phyloP scores from a whole-genome alignment of 345 rosid genomes.

The Hirschfeldia incana region DNA sequence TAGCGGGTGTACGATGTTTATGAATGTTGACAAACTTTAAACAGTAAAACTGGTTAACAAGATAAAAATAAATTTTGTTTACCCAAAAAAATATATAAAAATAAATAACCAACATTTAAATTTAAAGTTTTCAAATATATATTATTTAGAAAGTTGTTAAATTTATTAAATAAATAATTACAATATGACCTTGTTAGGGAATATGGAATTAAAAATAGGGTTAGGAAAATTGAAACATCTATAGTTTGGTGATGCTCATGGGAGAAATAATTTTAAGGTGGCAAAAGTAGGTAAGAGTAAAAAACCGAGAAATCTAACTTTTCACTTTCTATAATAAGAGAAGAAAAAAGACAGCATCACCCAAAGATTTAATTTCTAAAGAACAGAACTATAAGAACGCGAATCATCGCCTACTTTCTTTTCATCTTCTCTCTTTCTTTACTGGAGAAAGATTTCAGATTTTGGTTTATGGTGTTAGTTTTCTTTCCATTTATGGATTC shows the following conservation, averaged over 20 bases:
- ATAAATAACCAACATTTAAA: not conserved
- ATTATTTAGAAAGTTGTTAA: not conserved
- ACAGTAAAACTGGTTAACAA: not conserved
- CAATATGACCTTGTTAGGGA: not conserved
- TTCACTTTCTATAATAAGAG: not conserved
- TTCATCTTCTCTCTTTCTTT: not conserved
- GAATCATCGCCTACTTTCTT: constrained; percentile 24
- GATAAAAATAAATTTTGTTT: not conserved
- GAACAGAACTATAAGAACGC: constrained; percentile 10
- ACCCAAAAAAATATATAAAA: not conserved
- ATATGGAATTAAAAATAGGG: not conserved
- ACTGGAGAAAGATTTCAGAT: constrained; percentile 1
- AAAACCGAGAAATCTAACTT: not conserved
- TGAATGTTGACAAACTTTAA: not conserved
- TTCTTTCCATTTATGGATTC: constrained; percentile 33
- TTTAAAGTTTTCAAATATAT: not conserved
- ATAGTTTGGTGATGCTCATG: not conserved
- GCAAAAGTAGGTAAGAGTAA: not conserved
- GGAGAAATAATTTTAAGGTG: not conserved
- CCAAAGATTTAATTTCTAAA: not conserved
- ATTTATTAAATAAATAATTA: not conserved
- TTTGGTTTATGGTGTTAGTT: constrained; percentile 22
- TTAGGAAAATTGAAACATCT: not conserved
- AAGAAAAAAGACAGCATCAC: not conserved
- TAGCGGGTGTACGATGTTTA: not conserved